Evolutionary conservation across 169 alveolate species (phyloP), one percentile per base, ranked within the genome.

Genomic region (Cryptosporidium xiaoi): DNA sequence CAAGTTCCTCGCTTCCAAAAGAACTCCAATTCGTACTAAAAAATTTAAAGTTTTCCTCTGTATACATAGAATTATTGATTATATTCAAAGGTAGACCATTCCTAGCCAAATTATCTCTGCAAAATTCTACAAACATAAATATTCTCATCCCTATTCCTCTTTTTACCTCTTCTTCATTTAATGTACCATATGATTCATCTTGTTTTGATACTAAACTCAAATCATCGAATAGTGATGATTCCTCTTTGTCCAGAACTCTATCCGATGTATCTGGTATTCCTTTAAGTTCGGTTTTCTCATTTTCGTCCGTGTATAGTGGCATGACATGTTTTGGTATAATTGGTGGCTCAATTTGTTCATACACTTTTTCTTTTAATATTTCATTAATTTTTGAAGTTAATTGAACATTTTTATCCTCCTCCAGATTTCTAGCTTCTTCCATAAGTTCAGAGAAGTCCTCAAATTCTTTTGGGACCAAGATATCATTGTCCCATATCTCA

Each of bases 371-470:
- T 0, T 69, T 18, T 31, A 69, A 55, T 51, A 69, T 46, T 7
- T 55, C 83, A 69, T 69, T 69, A 18, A 69, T 51, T 3, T 60
- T 34, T 34, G 83, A 69, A 16, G 53, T 10, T 33, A 69, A 50
- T 56, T 51, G 31, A 3, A 31, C 67, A 69, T 69, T 66, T 33
- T 27, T 56, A 13, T 51, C 55, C 13, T 44, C 51, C n/a, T 33
- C 68, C 1, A 55, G 27, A 24, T 51, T 51, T 36, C 51, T 69
- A 16, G 53, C 83, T n/a, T 33, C 67, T 29, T 69, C 29, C 3
- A 69, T 31, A 27, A 69, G 66, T 53, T 69, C 56, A 12, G 83
- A 69, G 29, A 77, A 77, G 31, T 62, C 71, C 50, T 77, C 87
- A 31, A 27, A n/a, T 15, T 77, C 87, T 24, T 56, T 77, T 1